A percentile compares a stretch with the other conserved stretches of the same genome.
Evolutionary conservation across 164 flowering plant species (phyloP).

Genomic region (Houttuynia cordata): DNA sequence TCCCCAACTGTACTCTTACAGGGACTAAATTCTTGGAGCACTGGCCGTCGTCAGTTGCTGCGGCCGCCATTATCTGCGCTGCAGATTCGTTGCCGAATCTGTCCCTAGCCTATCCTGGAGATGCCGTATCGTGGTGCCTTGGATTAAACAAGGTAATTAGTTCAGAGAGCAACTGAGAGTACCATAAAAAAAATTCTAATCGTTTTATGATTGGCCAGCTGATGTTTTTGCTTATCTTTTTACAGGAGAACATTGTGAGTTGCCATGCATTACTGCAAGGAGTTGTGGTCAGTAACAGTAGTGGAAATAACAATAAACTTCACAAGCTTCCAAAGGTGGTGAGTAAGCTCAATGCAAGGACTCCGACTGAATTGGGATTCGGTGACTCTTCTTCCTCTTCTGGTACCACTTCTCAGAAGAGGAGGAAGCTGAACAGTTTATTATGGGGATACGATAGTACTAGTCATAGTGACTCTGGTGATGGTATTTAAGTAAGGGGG

Average conservation of each 20-base stretch:
- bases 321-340: constrained; percentile 32
- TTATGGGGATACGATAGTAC: constrained; percentile 53
- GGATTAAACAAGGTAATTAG: constrained; percentile 83
- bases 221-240: neutral
- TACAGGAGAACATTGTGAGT: constrained; percentile 62
- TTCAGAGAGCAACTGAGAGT: constrained; percentile 14
- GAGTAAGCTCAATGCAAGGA: constrained; percentile 45
- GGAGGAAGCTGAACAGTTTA: constrained; percentile 52
- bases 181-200: no score
- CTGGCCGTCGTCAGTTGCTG: constrained; percentile 80
- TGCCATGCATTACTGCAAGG: constrained; percentile 57
- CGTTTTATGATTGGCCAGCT: neutral
- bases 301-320: constrained; percentile 4
- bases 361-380: constrained; percentile 20
- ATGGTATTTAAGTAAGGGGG: constrained; percentile 6
- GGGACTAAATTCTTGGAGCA: constrained; percentile 60
- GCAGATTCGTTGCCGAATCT: constrained; percentile 52
- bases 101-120: constrained; percentile 40
- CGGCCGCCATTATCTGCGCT: constrained; percentile 66
- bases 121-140: constrained; percentile 57
- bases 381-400: constrained; percentile 38
- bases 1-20: constrained; percentile 22
- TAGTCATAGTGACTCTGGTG: neutral
- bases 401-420: constrained; percentile 34
- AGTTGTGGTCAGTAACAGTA: constrained; percentile 15